Evolutionary conservation across 163 green algal genomes (phyloP), one percentile per base, ranked within the genome.

Genomic region (Dunaliella salina): DNA sequence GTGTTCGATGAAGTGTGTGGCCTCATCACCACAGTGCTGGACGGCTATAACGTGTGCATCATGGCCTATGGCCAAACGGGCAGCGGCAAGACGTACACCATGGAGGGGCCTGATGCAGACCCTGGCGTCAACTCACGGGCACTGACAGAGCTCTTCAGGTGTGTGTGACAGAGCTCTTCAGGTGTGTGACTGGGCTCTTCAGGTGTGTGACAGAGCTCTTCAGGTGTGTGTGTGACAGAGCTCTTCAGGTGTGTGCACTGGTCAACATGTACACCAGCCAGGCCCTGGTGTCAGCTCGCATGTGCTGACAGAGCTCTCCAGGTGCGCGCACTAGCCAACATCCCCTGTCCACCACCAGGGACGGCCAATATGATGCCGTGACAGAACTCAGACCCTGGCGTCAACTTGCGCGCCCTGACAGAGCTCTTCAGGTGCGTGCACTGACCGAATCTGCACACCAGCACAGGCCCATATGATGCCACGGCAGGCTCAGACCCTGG

Each of bases 31-130:
- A 93, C 86, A 40, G 90, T 92, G 82, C 85, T 95, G 29, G 94
- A 96, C 80, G 94, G 94, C 80, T 96, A 92, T 90, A 97, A 97
- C 75, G 94, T 95, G 24, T 95, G 90, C 88, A 96, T 98, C 87
- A 95, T 98, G 88, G 95, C 95, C 33, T 98, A 98, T 86, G 95
- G 94, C 0, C 91, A 95, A 85, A 95, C 92, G 0, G 92, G 92
- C 46, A 90, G 84, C 30, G 93, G 93, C 32, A 96, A 96, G 88
- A 96, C 93, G 0, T 91, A 90, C 88, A 96, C 93, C 29, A 96
- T 96, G 88, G 88, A 94, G 81, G 92, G 93, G n/a, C 90, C 91
- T 0, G 86, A 90, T 12, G 86, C 80, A 0, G 81, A 94, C 83
- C 93, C 91, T 33, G 94, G 94, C 22, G 91, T 97, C 78, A 96